Conservation (phyloP, 441 rosid genomes). For the Hura crepitans region DNA sequence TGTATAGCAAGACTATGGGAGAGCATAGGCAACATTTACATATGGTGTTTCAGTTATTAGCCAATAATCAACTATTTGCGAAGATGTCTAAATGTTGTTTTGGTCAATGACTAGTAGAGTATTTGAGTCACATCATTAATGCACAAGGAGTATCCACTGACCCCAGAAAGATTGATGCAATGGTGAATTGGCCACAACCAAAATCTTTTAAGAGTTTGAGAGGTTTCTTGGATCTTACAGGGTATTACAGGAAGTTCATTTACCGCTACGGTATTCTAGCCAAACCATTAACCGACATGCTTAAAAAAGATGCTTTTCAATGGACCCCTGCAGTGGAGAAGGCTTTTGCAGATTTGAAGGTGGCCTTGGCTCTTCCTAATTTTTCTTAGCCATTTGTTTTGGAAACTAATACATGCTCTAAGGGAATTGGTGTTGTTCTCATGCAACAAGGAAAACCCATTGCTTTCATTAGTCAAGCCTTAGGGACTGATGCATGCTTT, state of each 20-base stretch:
- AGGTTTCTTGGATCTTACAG: background rate
- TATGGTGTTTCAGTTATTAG: no score
- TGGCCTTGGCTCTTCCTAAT: background rate
- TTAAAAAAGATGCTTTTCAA: background rate
- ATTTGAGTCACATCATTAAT: background rate
- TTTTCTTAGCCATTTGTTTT: background rate
- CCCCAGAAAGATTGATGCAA: background rate
- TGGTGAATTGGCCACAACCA: background rate
- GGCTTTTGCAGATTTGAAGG: background rate
- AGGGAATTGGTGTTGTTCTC: background rate
- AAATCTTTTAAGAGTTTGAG: background rate
- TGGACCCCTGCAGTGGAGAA: background rate
- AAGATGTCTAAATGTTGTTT: no score
- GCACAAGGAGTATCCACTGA: background rate
- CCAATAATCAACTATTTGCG: no score
- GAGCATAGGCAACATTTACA: no score
- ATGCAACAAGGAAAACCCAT: background rate
- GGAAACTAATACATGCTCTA: background rate
- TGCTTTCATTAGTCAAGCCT: background rate
- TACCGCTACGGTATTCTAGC: background rate
- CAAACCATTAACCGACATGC: background rate
- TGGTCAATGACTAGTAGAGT: background rate
- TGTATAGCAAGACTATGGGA: no score
- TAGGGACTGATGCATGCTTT: background rate
- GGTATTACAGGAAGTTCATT: no score